Conservation (phyloP, 73 alveolate genomes). For the Tetrahymena borealis region DNA sequence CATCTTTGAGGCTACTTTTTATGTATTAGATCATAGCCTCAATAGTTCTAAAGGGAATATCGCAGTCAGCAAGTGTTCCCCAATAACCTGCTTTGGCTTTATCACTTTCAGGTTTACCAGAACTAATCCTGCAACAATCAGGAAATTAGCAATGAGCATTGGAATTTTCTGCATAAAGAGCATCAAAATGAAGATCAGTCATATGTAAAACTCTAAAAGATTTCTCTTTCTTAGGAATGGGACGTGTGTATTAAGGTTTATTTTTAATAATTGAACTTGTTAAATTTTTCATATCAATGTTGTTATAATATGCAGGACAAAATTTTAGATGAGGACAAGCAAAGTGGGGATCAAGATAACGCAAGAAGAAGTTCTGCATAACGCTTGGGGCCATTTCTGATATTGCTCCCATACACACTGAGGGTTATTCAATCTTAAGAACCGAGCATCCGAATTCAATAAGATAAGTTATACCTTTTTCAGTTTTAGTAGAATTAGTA, state of each 20-base stretch:
- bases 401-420: constrained; percentile 36
- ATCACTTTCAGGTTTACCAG: constrained; percentile 38
- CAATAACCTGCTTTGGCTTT: constrained; percentile 52
- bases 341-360: constrained; percentile 30
- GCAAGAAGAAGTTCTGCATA: constrained; percentile 5
- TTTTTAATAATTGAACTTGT: neutral
- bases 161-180: constrained; percentile 55
- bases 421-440: too few species aligned
- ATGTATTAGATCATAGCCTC: constrained; percentile 48
- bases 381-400: constrained; percentile 29
- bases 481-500: too few species aligned
- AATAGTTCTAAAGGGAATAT: constrained; percentile 60
- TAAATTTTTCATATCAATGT: constrained; percentile 1
- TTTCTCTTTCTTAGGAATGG: neutral
- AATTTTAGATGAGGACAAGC: constrained; percentile 8
- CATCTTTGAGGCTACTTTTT: constrained; percentile 54
- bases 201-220: constrained; percentile 63
- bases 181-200: constrained; percentile 71
- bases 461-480: too few species aligned
- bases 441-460: too few species aligned
- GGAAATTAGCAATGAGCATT: constrained; percentile 57
- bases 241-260: constrained; percentile 3
- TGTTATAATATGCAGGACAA: constrained; percentile 24
- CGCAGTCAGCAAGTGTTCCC: constrained; percentile 64
- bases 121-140: constrained; percentile 52